Conservation (phyloP, 2,329 filamentous ascomycete genomes). For the Penicillium paneum region DNA sequence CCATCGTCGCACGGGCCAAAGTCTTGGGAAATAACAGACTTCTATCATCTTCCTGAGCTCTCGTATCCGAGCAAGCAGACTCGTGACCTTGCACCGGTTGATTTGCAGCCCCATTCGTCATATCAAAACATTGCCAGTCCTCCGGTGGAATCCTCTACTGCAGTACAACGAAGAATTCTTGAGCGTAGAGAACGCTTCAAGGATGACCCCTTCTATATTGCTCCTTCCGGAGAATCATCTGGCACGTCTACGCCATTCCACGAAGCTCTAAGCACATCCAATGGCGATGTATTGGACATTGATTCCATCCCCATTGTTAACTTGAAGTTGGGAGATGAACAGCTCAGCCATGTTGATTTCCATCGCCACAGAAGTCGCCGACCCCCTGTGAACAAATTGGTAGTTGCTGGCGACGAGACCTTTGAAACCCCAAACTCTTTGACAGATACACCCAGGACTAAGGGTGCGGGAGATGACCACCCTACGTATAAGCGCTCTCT, state of each 20-base stretch:
- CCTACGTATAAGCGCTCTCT: slow-evolving; percentile 60
- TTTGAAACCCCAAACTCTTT: slow-evolving; percentile 47
- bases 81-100: slow-evolving; percentile 20
- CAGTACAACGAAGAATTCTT: slow-evolving; percentile 68
- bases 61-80: slow-evolving; percentile 17
- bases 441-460: slow-evolving; percentile 45
- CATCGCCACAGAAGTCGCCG: slow-evolving; percentile 33
- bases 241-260: slow-evolving; percentile 74
- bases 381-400: slow-evolving; percentile 56
- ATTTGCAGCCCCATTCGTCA: slow-evolving; percentile 28
- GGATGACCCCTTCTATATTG: slow-evolving; percentile 96
- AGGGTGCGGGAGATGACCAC: slow-evolving; percentile 15
- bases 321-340: slow-evolving; percentile 66
- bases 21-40: slow-evolving; percentile 23
- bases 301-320: slow-evolving; percentile 96
- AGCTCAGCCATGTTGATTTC: slow-evolving; percentile 11
- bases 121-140: slow-evolving; percentile 34
- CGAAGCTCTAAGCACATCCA: slow-evolving; percentile 68
- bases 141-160: slow-evolving; percentile 66
- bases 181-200: slow-evolving; percentile 78
- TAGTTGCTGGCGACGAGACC: slow-evolving; percentile 71
- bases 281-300: slow-evolving; percentile 78
- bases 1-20: slow-evolving; percentile 29
- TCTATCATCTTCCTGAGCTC: slow-evolving; percentile 39
- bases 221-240: slow-evolving; percentile 50